Percentiles rank a stretch among this genome's conserved stretches.
Conservation (phyloP, 495 filamentous ascomycete genomes). For the Aspergillus kassunensis region DNA sequence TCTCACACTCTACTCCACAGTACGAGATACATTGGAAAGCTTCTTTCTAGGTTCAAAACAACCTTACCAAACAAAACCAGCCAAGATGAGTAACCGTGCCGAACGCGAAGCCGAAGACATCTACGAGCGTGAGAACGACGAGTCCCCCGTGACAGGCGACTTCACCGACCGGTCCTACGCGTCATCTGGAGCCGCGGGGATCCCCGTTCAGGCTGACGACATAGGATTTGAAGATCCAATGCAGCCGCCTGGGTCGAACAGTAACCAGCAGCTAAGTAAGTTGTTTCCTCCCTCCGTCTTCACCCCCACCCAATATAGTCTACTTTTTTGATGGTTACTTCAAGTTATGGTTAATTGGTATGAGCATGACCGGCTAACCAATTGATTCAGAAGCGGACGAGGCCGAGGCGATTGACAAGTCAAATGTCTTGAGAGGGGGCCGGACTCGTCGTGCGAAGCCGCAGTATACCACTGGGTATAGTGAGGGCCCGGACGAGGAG, state of each 20-base stretch:
- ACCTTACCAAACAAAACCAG: background rate
- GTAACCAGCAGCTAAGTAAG: conserved; percentile 23
- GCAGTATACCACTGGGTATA: conserved; percentile 20
- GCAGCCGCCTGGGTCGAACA: conserved; percentile 24
- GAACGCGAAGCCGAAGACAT: conserved; percentile 28
- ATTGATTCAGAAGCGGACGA: conserved; percentile 23
- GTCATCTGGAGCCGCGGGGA: background rate
- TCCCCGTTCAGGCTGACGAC: conserved; percentile 13
- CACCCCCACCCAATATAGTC: no score
- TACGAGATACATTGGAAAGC: no score
- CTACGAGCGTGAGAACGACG: conserved; percentile 28
- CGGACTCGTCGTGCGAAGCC: conserved; percentile 28
- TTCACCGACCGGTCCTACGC: conserved; percentile 20
- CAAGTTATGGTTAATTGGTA: background rate
- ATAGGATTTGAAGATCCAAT: conserved; percentile 19
- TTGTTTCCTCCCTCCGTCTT: background rate
- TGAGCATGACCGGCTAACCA: background rate
- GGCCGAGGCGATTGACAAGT: conserved; percentile 21
- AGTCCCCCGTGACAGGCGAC: conserved; percentile 18
- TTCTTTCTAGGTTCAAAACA: no score
- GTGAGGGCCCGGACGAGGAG: conserved; percentile 29
- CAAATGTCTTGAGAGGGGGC: conserved; percentile 25
- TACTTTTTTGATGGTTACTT: no score
- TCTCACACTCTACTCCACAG: no score
- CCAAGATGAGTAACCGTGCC: conserved; percentile 18